Evolutionary conservation across 257 asterid genomes (phyloP), one percentile per base, ranked within the genome.

Genomic region (Dorcoceras hygrometricum): DNA sequence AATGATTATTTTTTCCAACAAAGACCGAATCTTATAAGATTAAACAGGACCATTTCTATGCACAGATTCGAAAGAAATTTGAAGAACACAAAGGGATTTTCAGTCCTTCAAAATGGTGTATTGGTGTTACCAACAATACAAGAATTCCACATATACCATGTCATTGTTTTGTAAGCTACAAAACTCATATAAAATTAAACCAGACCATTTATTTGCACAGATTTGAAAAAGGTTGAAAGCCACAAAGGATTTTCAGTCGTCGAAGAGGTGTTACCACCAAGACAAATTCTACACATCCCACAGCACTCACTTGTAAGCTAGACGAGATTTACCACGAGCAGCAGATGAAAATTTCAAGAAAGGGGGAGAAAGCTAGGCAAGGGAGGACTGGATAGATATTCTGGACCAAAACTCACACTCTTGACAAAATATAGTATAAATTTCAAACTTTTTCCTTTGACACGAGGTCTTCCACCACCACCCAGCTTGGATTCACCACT

Each of bases 221-320:
- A 23, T 14, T 6, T 19, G 32, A 55, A 57, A 54, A 34, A 48
- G 43, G 25, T 22, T 56, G 24, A 74, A 46, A 71, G 14, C n/a
- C 48, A 34, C 18, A 46, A 56, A 12, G 66, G 23, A 34, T 53
- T 23, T 57, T 59, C 14, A 58, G 53, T 36, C 34, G 1, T 25
- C 19, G 24, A 70, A 53, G 46, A 23, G 46, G 6, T 23, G n/a
- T 3, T 3, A 39, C n/a, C 50, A 8, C 11, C 50, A 39, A 39
- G n/a, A 39, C 5, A n/a, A 39, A 39, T 39, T 39, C 50, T 29
- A 29, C 50, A 39, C 50, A 39, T 39, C 50, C 50, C n/a, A 39
- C 14, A 6, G 11, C 50, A 12, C 50, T 39, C 50, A 14, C 14
- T 34, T 34, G 43, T 12, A 39, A 39, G 25, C 48, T 2, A 27